These are phyloP conservation scores for Boletus edulis DNA, from an alignment of 768 basidiomycete species.

Conservation along the genomic window DNA sequence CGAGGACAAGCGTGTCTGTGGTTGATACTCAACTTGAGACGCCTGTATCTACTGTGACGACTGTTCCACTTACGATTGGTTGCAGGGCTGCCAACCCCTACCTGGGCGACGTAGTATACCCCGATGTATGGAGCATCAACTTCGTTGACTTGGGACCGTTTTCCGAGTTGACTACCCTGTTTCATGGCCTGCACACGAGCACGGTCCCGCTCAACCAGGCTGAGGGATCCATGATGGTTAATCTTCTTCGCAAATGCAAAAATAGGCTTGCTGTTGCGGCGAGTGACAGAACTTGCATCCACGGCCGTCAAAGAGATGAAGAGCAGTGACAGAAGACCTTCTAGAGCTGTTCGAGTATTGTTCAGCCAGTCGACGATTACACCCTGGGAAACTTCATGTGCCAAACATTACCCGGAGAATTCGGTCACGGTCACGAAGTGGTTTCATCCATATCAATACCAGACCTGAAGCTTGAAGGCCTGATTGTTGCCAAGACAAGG, in stretches of 20 bases:
- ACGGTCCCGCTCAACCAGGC: constrained; percentile 10
- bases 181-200: constrained; percentile 12
- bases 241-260: constrained; percentile 14
- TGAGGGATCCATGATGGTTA: constrained; percentile 4
- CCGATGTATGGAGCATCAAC: constrained; percentile 13
- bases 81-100: constrained; percentile 24
- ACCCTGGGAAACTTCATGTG: too few species aligned
- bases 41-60: neutral
- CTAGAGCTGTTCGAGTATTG: too few species aligned
- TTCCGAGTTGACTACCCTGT: neutral
- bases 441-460: too few species aligned
- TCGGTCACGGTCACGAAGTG: too few species aligned
- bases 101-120: constrained; percentile 26
- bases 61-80: constrained; percentile 22
- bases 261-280: neutral
- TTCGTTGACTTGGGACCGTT: constrained; percentile 13
- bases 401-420: too few species aligned
- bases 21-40: neutral
- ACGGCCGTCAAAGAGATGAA: neutral
- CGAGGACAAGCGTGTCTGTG: constrained; percentile 21
- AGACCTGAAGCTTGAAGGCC: too few species aligned
- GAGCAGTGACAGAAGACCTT: neutral
- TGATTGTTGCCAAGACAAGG: too few species aligned
- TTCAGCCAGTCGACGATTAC: too few species aligned
- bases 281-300: neutral